Evolutionary conservation across 2,329 filamentous ascomycete species (phyloP).

Genomic region (Xylariaceae sp.): DNA sequence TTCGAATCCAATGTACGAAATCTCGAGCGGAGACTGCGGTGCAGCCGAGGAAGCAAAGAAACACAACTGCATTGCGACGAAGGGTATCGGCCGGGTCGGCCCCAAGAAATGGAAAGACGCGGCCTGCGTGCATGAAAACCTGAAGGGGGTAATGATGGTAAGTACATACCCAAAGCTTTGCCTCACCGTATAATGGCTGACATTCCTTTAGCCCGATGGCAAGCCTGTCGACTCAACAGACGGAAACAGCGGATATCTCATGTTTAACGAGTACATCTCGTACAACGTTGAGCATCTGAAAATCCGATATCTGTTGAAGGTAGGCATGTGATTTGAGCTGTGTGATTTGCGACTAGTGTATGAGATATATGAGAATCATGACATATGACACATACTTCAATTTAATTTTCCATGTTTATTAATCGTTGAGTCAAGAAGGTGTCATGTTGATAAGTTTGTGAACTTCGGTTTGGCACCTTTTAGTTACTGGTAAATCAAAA

Average conservation of each 20-base stretch:
- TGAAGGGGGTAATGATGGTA: constrained; percentile 68
- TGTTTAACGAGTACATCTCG: constrained; percentile 69
- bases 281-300: constrained; percentile 66
- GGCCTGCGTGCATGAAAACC: constrained; percentile 52
- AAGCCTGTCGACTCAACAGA: constrained; percentile 43
- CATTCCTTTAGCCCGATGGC: constrained; percentile 43
- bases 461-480: no score
- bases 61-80: constrained; percentile 60
- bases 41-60: constrained; percentile 60
- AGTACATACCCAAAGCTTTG: no score
- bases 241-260: constrained; percentile 42
- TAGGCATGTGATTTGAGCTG: constrained; percentile 13
- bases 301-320: constrained; percentile 59
- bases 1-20: constrained; percentile 66
- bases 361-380: no score
- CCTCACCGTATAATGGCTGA: no score
- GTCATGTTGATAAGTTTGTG: no score
- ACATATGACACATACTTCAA: no score
- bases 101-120: constrained; percentile 73
- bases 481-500: no score
- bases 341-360: constrained; percentile 3
- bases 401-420: no score
- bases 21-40: constrained; percentile 51
- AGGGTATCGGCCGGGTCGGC: constrained; percentile 60
- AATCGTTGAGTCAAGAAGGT: no score